A percentile compares a stretch with the other conserved stretches of the same genome.
These are phyloP conservation scores for Sambucus nigra DNA, from an alignment of 129 eudicot genomes.

Conservation along the genomic window DNA sequence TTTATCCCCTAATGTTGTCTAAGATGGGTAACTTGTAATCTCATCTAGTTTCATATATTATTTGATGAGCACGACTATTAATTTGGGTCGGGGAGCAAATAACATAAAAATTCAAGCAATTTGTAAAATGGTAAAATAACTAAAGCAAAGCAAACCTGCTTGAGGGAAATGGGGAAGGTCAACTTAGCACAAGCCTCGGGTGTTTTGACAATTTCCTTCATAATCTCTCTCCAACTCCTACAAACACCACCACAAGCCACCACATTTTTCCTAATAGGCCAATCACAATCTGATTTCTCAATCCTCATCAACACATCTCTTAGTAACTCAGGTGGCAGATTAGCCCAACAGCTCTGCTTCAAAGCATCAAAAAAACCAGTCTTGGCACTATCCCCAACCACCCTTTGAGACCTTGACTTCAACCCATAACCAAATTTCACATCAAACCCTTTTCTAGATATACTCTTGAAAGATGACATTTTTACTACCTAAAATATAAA, in stretches of 20 bases:
- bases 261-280: constrained; percentile 79
- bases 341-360: constrained; percentile 94
- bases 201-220: constrained; percentile 71
- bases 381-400: constrained; percentile 40
- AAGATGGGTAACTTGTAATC: too few species aligned
- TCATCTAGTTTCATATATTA: too few species aligned
- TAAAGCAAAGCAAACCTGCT: constrained; percentile 61
- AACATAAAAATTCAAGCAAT: too few species aligned
- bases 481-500: constrained; percentile 1
- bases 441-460: constrained; percentile 73
- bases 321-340: constrained; percentile 85
- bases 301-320: constrained; percentile 84
- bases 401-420: constrained; percentile 69
- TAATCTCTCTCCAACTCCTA: constrained; percentile 75
- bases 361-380: constrained; percentile 41
- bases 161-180: constrained; percentile 86
- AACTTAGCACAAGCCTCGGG: constrained; percentile 61
- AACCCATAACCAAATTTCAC: constrained; percentile 49
- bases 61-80: too few species aligned
- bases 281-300: constrained; percentile 56
- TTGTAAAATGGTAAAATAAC: too few species aligned
- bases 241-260: constrained; percentile 93
- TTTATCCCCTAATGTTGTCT: too few species aligned
- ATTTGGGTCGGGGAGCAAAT: too few species aligned
- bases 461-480: constrained; percentile 79